Evolutionary conservation across 2,329 filamentous ascomycete genomes (phyloP).

Genomic region (Fusarium sterilihyphosum): DNA sequence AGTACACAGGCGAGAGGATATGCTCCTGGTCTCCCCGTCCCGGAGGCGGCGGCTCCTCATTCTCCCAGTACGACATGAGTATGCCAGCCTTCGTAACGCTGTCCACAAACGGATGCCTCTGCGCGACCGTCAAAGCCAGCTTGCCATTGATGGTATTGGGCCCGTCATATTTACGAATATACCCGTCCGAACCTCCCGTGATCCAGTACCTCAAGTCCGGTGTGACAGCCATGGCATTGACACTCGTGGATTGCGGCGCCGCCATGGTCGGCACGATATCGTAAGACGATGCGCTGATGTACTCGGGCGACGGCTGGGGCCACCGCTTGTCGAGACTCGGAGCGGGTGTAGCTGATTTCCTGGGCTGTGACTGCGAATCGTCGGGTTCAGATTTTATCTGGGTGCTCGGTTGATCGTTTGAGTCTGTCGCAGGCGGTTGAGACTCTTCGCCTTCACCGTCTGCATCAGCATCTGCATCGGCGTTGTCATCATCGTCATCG

Average conservation of each 20-base stretch:
- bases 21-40: constrained; percentile 65
- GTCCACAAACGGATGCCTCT: constrained; percentile 96
- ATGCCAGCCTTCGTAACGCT: constrained; percentile 96
- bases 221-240: constrained; percentile 91
- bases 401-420: constrained; percentile 50
- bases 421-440: constrained; percentile 40
- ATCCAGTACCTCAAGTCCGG: constrained; percentile 96
- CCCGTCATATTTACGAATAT: constrained; percentile 97
- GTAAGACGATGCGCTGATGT: constrained; percentile 82
- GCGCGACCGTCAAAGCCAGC: constrained; percentile 90
- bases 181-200: constrained; percentile 92
- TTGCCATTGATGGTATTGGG: constrained; percentile 95
- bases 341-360: constrained; percentile 45
- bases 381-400: constrained; percentile 46
- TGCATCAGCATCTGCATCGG: constrained; percentile 53
- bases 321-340: constrained; percentile 49
- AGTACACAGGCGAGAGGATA: constrained; percentile 89
- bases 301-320: constrained; percentile 77
- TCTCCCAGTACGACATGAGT: constrained; percentile 97
- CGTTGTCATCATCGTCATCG: constrained; percentile 49
- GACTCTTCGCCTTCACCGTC: constrained; percentile 49
- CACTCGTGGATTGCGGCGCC: constrained; percentile 92
- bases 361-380: constrained; percentile 34
- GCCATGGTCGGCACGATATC: constrained; percentile 98
- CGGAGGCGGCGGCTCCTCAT: constrained; percentile 75